phyloP scores from a whole-genome alignment of 768 basidiomycete species.

The Rhizopogon sp. region DNA sequence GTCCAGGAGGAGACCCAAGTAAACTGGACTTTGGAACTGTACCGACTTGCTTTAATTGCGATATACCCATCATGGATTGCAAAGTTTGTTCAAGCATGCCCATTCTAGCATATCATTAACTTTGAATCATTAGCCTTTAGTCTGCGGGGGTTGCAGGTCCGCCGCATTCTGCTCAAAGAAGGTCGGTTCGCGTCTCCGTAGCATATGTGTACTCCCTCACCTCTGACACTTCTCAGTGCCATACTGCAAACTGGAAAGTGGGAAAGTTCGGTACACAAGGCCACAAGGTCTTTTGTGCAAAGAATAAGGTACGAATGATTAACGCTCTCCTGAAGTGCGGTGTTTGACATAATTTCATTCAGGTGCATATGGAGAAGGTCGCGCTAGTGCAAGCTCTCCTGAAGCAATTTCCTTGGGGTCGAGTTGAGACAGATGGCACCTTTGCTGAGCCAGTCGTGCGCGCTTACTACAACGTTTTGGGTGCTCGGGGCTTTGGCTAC shows the following conservation, averaged over 20 bases:
- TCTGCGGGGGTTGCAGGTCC: constrained; percentile 26
- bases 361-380: constrained; percentile 35
- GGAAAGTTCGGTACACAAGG: constrained; percentile 22
- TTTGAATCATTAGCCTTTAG: constrained; percentile 12
- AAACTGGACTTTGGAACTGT: constrained; percentile 22
- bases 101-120: not conserved
- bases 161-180: constrained; percentile 27
- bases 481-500: constrained; percentile 34
- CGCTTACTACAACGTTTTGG: constrained; percentile 33
- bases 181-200: constrained; percentile 4
- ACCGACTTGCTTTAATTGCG: constrained; percentile 20
- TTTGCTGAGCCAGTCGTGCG: constrained; percentile 30
- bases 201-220: not conserved
- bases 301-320: constrained; percentile 25
- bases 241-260: constrained; percentile 30
- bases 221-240: constrained; percentile 23
- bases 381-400: constrained; percentile 28
- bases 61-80: constrained; percentile 6
- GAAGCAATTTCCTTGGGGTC: constrained; percentile 38
- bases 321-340: not conserved
- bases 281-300: constrained; percentile 29
- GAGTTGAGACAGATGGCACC: constrained; percentile 36
- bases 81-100: constrained; percentile 13
- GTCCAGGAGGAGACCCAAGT: constrained; percentile 22
- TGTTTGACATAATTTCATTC: not conserved